A percentile compares a stretch with the other conserved stretches of the same genome.
These are phyloP conservation scores for Quercus glauca DNA, from an alignment of 306 rosid species.

Conservation along the genomic window DNA sequence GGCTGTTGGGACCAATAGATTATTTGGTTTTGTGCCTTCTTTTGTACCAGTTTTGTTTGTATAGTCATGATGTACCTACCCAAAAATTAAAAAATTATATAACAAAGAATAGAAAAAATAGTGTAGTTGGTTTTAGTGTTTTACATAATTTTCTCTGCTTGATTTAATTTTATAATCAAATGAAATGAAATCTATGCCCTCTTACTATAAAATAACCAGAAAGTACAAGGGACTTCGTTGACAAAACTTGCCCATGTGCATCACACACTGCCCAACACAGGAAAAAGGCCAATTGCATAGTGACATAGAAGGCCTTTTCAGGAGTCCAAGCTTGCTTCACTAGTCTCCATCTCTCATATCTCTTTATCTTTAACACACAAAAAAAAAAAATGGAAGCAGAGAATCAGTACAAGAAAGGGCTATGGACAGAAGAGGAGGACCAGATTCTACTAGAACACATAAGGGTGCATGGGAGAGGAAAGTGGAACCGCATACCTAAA, in stretches of 20 bases:
- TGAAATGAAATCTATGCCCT: neutral
- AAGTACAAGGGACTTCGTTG: neutral
- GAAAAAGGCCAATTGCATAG: neutral
- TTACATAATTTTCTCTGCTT: neutral
- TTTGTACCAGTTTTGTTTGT: neutral
- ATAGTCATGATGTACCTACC: neutral
- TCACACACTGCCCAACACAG: neutral
- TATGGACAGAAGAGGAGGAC: constrained; percentile 43
- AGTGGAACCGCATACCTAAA: constrained; percentile 39
- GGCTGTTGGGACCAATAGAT: neutral
- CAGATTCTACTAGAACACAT: constrained; percentile 29
- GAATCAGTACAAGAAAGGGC: constrained; percentile 28
- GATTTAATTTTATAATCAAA: neutral
- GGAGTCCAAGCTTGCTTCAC: neutral
- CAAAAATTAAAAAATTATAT: neutral
- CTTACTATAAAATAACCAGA: neutral
- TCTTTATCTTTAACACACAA: neutral
- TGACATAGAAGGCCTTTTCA: neutral
- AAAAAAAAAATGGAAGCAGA: constrained; percentile 1
- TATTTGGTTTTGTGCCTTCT: neutral
- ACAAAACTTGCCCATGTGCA: neutral
- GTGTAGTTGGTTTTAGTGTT: neutral
- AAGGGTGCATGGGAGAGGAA: constrained; percentile 20
- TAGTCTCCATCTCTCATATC: neutral
- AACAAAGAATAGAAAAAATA: neutral